Base-by-base conservation (phyloP, 768 basidiomycete species). In the Russula sp. region DNA sequence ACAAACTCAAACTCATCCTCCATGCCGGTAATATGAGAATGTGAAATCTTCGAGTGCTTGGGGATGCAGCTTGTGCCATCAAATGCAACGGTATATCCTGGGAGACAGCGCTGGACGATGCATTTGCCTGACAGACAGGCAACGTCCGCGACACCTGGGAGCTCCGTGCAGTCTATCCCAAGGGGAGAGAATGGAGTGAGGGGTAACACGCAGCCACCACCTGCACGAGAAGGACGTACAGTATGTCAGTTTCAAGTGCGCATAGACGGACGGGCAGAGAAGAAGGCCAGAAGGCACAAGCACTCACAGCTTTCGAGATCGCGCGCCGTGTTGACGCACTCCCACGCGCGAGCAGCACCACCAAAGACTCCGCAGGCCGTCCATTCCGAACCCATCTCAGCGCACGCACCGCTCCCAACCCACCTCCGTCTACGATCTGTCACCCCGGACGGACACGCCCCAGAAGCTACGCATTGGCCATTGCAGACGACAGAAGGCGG, bases 291-390 rank as follows among this genome's bases (percentile, higher is more conserved):
- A 2, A 8, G 0, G 4, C 7, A 16, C 13, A 32, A 47, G 14
- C 20, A 77, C 81, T 59, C 58, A 82, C 81, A 83, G 70, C 80
- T 81, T 69, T 81, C 81, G 10, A 83, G 73, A 43, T 82, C 79
- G 43, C 67, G 71, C 60, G 70, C 72, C 1, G 76, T 79, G 65
- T 82, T 69, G 48, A 83, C 65, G 60, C 81, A 82, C 61, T 83
- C 81, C 77, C 78, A 81, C 2, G 77, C 74, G 2, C 72, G 69
- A 11, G 69, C 61, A 14, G 68, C 67, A 13, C 76, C 70, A 16
- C 78, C 76, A 32, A 71, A 74, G 55, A 81, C 71, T 7, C 77
- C 77, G 60, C 82, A 83, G 2, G 78, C 75, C 0, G 73, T 73
- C 58, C 71, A 68, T 4, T 77, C n/a, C n/a, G n/a, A n/a, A 7